These are phyloP conservation scores for Pestalotiopsis fici DNA, from an alignment of 2,329 filamentous ascomycete genomes.

Conservation along the genomic window DNA sequence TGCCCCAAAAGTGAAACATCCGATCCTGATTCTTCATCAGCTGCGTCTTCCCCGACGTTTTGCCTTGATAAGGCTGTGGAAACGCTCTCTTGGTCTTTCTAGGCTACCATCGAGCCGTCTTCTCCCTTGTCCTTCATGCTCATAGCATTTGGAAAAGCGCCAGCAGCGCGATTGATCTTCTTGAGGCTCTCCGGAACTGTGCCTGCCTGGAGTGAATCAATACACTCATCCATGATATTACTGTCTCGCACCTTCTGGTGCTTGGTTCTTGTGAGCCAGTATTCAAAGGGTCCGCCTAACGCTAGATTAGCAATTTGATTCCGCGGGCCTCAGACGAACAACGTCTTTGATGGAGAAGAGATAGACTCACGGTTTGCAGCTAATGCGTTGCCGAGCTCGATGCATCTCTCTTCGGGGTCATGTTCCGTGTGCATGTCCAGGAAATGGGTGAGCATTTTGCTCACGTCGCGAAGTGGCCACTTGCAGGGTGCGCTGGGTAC, in stretches of 20 bases:
- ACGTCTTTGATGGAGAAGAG: not conserved
- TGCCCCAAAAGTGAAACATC: no score
- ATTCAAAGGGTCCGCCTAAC: slow-evolving; percentile 44
- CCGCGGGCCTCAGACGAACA: not conserved
- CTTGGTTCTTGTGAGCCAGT: slow-evolving; percentile 46
- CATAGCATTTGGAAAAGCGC: slow-evolving; percentile 29
- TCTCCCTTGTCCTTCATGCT: slow-evolving; percentile 2
- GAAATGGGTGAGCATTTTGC: slow-evolving; percentile 48
- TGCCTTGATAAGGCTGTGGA: no score
- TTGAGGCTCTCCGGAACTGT: slow-evolving; percentile 36
- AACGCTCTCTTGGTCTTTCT: not conserved
- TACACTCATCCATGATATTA: slow-evolving; percentile 35
- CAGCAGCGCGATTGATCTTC: slow-evolving; percentile 33
- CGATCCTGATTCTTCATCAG: no score
- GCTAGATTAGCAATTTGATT: not conserved
- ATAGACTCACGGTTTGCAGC: slow-evolving; percentile 38
- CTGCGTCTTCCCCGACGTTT: no score
- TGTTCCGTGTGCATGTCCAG: slow-evolving; percentile 48
- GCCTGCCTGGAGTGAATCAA: slow-evolving; percentile 35
- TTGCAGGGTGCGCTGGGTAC: slow-evolving; percentile 45
- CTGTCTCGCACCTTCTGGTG: slow-evolving; percentile 35
- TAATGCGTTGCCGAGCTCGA: slow-evolving; percentile 43
- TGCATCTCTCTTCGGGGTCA: slow-evolving; percentile 39
- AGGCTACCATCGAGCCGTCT: not conserved
- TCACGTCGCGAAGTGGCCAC: slow-evolving; percentile 47